These are phyloP conservation scores for Solanum hybrid DNA, from an alignment of 305 asterid species.

Conservation along the genomic window DNA sequence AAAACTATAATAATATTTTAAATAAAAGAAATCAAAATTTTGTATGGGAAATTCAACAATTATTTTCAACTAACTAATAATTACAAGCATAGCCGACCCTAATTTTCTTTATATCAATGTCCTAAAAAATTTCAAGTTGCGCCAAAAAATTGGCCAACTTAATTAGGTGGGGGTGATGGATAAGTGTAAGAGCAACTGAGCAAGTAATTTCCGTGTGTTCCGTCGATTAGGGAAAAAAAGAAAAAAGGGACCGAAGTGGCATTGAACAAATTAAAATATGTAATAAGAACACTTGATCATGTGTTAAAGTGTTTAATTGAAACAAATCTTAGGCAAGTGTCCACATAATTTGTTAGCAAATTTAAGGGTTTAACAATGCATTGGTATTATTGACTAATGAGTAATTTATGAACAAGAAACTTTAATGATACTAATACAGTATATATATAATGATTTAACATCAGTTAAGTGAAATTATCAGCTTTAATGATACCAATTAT, in stretches of 20 bases:
- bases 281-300: background rate
- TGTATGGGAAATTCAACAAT: background rate
- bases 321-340: background rate
- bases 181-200: background rate
- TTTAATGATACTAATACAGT: too few relatives aligned
- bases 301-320: background rate
- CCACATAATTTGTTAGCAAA: background rate
- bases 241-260: background rate
- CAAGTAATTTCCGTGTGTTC: background rate
- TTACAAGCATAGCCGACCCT: background rate
- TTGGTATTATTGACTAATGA: too few relatives aligned
- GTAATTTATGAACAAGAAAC: too few relatives aligned
- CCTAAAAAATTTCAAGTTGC: background rate
- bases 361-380: background rate
- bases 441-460: too few relatives aligned
- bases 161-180: background rate
- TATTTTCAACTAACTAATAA: background rate
- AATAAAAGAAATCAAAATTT: background rate
- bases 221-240: background rate
- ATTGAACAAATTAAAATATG: background rate
- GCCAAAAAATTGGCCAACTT: background rate
- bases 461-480: too few relatives aligned
- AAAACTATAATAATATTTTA: background rate
- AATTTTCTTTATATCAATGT: background rate
- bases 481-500: too few relatives aligned